Conservation (phyloP, 2,329 filamentous ascomycete species). For the Pyrenochaeta sp. region DNA sequence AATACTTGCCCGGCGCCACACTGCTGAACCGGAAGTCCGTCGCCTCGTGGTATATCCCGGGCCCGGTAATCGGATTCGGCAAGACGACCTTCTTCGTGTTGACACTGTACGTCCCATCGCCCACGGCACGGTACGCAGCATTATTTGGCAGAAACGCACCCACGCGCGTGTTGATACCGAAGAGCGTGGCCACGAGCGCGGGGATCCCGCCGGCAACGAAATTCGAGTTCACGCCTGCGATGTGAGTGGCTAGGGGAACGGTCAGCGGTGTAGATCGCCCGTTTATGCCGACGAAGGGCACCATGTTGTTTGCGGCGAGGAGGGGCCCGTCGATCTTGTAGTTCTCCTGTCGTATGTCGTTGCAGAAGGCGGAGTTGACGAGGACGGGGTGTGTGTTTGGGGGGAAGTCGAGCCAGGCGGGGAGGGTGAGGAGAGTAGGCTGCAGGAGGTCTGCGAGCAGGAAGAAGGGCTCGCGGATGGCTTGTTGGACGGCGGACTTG, state of each 20-base stretch:
- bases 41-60: conserved; percentile 14
- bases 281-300: conserved; percentile 9
- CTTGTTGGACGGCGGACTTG: conserved; percentile 9
- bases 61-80: conserved; percentile 9
- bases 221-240: conserved; percentile 7
- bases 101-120: conserved; percentile 6
- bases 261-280: conserved; percentile 8
- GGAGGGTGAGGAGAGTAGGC: conserved; percentile 4
- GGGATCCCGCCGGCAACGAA: conserved; percentile 7
- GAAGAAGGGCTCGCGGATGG: conserved; percentile 8
- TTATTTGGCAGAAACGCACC: conserved; percentile 11
- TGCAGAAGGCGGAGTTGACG: conserved; percentile 2
- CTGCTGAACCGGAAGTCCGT: conserved; percentile 14
- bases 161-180: conserved; percentile 7
- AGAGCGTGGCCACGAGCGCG: conserved; percentile 3
- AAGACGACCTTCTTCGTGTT: conserved; percentile 13
- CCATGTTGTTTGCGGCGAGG: conserved; percentile 5
- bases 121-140: conserved; percentile 4
- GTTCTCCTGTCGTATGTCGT: conserved; percentile 11
- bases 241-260: conserved; percentile 6
- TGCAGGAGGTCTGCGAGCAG: conserved; percentile 5
- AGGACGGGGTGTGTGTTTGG: conserved; percentile 12
- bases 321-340: conserved; percentile 8
- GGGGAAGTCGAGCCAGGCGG: conserved; percentile 3
- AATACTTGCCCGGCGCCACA: conserved; percentile 2